Evolutionary conservation across 2,329 filamentous ascomycete species (phyloP), one percentile per base, ranked within the genome.

Genomic region (Ophiostoma ulmi): DNA sequence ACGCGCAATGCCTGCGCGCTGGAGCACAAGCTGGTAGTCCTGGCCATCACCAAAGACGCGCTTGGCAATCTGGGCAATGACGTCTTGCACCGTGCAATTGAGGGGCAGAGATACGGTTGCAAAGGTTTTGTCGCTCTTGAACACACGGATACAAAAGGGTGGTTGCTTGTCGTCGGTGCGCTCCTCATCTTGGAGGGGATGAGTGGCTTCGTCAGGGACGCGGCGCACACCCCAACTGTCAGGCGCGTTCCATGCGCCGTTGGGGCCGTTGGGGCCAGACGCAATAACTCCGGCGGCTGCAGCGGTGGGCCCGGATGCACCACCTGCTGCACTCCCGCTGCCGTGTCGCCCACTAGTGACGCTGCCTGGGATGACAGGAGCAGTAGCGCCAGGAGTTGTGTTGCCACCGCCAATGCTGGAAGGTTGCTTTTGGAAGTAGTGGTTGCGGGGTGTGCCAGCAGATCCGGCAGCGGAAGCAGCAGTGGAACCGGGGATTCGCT

Each of bases 171-270:
- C 39, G 38, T 44, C 39, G 22, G 90, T 88, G 20, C 92, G 91
- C 78, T 94, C 91, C 70, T 94, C 91, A 1, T 89, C 44, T 6
- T 69, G 41, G 13, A 78, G 81, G 75, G 83, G 85, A 14, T 68
- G 35, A 0, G 81, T 79, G 69, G 84, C 82, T 70, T 92, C 90
- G 75, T 93, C 89, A 8, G 86, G 87, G 64, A 84, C 84, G 72
- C 88, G 89, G 75, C 91, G 92, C 36, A 98, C 94, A 68, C 92
- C 93, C 95, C 95, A 99, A 78, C 94, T 97, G 79, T 98, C 94
- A 1, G 95, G 94, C 3, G 94, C 94, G 78, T 96, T 92, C 94
- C 94, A 99, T 3, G 88, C 87, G 1, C 89, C 88, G 70, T 83
- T 83, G 2, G 81, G 80, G 1, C 79, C 78, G n/a, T 72, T 75